phyloP scores from a whole-genome alignment of 1,284 basidiomycete species.

The Cutaneotrichosporon curvatum region DNA sequence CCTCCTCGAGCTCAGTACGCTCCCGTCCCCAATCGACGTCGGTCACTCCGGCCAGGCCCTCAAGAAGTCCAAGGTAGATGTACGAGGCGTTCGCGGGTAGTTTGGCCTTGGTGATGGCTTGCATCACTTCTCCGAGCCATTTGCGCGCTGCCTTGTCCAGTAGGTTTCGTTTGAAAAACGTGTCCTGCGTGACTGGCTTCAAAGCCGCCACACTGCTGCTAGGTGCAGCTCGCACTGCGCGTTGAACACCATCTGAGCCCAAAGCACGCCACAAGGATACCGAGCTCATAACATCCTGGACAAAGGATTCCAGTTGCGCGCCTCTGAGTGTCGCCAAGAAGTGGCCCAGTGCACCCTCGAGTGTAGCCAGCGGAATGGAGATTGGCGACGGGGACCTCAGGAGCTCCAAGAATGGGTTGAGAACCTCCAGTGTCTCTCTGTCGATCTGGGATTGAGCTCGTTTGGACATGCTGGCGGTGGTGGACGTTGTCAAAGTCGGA shows the following conservation, averaged over 20 bases:
- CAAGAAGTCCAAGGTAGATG: slow-evolving; percentile 17
- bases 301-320: slow-evolving; percentile 16
- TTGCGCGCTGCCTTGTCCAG: slow-evolving; percentile 11
- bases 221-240: slow-evolving; percentile 8
- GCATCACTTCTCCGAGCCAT: slow-evolving; percentile 8
- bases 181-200: slow-evolving; percentile 9
- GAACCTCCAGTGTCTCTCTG: slow-evolving; percentile 14
- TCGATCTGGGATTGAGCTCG: background rate
- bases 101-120: slow-evolving; percentile 2
- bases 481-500: too few relatives aligned
- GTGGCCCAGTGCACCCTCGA: slow-evolving; percentile 35
- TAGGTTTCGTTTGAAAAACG: slow-evolving; percentile 8
- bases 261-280: slow-evolving; percentile 21
- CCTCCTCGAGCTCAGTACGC: slow-evolving; percentile 24
- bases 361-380: slow-evolving; percentile 24
- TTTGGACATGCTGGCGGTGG: slow-evolving; percentile 3
- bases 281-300: slow-evolving; percentile 20
- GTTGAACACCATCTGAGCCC: background rate
- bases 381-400: slow-evolving; percentile 18
- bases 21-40: slow-evolving; percentile 25
- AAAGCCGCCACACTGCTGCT: slow-evolving; percentile 3
- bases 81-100: background rate
- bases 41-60: slow-evolving; percentile 18
- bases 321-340: slow-evolving; percentile 26
- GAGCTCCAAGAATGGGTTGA: slow-evolving; percentile 23